Percentiles rank a stretch among this genome's conserved stretches.
phyloP scores from a whole-genome alignment of 768 basidiomycete species.

The Rhizopogon rudus region DNA sequence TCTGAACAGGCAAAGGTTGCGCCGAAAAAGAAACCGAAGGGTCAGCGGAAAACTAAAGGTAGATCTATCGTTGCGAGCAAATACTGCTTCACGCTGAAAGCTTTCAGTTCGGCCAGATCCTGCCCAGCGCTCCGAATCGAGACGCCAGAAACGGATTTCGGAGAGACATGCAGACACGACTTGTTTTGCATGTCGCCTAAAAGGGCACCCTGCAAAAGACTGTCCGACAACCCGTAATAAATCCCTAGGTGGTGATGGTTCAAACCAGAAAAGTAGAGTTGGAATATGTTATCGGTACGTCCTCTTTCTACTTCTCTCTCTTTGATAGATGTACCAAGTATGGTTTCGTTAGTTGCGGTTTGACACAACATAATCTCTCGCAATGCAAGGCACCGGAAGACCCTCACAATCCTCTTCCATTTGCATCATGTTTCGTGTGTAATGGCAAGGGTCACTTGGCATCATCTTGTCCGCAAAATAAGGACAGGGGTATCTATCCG shows the following conservation, averaged over 20 bases:
- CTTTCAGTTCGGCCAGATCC: conserved; percentile 14
- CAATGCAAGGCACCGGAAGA: conserved; percentile 65
- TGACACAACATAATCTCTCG: conserved; percentile 72
- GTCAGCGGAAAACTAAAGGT: conserved; percentile 24
- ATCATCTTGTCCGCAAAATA: conserved; percentile 77
- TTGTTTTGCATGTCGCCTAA: conserved; percentile 84
- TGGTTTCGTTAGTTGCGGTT: conserved; percentile 62
- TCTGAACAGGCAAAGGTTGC: conserved; percentile 16
- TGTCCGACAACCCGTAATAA: conserved; percentile 50
- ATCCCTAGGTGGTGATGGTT: conserved; percentile 14
- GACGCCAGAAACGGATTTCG: conserved; percentile 60
- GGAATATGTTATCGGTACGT: conserved; percentile 73
- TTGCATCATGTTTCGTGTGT: conserved; percentile 91
- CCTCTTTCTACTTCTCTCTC: neutral
- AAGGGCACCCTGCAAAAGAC: conserved; percentile 78
- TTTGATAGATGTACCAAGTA: neutral
- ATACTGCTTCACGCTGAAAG: neutral
- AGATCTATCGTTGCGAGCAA: conserved; percentile 5
- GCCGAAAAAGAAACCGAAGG: conserved; percentile 18
- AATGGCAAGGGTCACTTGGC: conserved; percentile 81
- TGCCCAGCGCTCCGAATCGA: conserved; percentile 43
- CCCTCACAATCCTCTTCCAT: conserved; percentile 67
- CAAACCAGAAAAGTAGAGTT: conserved; percentile 25
- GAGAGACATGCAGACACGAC: conserved; percentile 54
- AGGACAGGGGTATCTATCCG: conserved; percentile 78